Base-by-base conservation (phyloP, 2,329 filamentous ascomycete genomes). In the Pseudopithomyces maydicus region DNA sequence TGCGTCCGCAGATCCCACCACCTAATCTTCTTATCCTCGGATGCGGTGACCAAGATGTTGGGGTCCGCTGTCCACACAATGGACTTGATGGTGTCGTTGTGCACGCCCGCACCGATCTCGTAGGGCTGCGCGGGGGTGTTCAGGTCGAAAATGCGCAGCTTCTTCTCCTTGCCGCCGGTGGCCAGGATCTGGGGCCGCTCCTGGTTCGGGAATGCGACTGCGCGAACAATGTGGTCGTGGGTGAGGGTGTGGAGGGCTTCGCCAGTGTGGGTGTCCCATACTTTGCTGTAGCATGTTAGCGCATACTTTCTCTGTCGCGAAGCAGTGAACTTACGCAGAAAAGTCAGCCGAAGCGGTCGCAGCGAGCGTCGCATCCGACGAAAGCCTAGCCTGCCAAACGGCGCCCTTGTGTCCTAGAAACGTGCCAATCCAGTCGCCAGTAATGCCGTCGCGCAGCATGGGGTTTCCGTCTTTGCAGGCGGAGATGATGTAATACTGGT, bases 321-420 rank as follows among this genome's bases (percentile, higher is more conserved):
- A 12, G 6, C 4, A 5, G 33, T 17, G 46, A 14, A 79, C 88
- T 72, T 82, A 93, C 90, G 92, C 92, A 55, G 92, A 95, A 76
- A 99, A 99, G 76, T 99, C 95, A 49, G 95, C 95, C 48, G 93
- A 96, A 45, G 91, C 95, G 33, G 96, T 98, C 10, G 93, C 95
- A 55, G 95, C 94, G 46, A 92, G 88, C 23, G 87, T 88, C 41
- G 92, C 91, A 78, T 98, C 92, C 19, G 91, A 88, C 52, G 92
- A 97, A 35, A 99, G 84, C 67, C 93, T 87, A 52, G 93, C 91
- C 80, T 97, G 93, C 92, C 95, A 99, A 58, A 98, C 94, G 36
- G 95, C 95, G 61, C 95, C 95, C 79, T 99, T 98, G 81, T 99
- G 95, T 39, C 95, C 95, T 69, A 99, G 89, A 74, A 98, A 98